Evolutionary conservation across 345 rosid genomes (phyloP).

Genomic region (Litchi chinensis): DNA sequence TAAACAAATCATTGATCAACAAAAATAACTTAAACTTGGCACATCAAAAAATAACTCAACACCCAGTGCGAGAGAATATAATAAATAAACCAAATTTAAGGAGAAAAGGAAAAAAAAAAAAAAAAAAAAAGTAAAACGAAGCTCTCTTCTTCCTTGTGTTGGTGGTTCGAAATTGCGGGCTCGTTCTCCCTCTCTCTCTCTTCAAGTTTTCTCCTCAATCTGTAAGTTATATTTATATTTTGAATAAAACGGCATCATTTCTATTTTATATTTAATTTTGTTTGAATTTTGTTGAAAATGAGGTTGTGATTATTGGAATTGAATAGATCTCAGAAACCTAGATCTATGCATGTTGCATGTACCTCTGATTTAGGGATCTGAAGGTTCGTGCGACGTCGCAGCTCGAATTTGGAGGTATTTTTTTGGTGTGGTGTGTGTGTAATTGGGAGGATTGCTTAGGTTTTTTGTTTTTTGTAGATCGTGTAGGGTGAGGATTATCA

Average conservation of each 20-base stretch:
- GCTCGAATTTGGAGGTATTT: slow-evolving; percentile 35
- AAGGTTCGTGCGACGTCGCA: slow-evolving; percentile 24
- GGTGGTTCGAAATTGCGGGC: slow-evolving; percentile 42
- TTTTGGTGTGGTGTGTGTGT: slow-evolving; percentile 10
- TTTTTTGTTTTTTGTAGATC: slow-evolving; percentile 25
- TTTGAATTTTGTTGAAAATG: not conserved
- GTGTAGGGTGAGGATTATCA: slow-evolving; percentile 20
- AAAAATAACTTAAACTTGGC: not conserved
- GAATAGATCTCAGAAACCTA: slow-evolving; percentile 35
- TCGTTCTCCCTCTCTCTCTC: slow-evolving; percentile 13
- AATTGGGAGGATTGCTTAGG: slow-evolving; percentile 19
- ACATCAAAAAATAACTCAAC: not conserved
- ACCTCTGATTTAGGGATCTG: slow-evolving; percentile 50
- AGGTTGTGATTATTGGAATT: slow-evolving; percentile 20
- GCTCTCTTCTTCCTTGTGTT: slow-evolving; percentile 28
- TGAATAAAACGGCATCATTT: not conserved
- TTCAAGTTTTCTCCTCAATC: slow-evolving; percentile 30
- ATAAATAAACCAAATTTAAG: slow-evolving; percentile 12
- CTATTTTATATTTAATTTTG: not conserved
- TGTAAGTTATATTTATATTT: slow-evolving; percentile 37
- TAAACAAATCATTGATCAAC: not conserved
- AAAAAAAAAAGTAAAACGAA: not conserved
- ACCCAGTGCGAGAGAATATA: not conserved
- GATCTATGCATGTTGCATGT: slow-evolving; percentile 39
- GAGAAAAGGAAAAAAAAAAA: too few species aligned